Evolutionary conservation across 352 stramenopile genomes (phyloP).

Genomic region (Pythium oligandrum): DNA sequence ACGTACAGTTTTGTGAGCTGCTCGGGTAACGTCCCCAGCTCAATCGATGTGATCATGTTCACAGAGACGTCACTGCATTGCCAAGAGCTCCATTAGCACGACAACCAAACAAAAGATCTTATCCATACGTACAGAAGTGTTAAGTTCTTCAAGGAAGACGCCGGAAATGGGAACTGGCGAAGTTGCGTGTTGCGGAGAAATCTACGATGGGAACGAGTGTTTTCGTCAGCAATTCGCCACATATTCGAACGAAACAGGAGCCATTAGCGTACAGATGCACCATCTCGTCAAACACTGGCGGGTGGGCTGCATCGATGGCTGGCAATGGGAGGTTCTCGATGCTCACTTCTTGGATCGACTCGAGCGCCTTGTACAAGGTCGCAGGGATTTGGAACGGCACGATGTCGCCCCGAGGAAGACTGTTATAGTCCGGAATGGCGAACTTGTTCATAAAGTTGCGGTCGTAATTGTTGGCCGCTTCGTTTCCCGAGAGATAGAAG

Average conservation of each 20-base stretch:
- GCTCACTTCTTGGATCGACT: background rate
- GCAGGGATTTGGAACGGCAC: conserved; percentile 6
- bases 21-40: background rate
- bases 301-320: too few relatives aligned
- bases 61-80: conserved; percentile 8
- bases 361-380: background rate
- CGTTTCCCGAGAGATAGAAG: conserved; percentile 12
- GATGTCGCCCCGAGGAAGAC: conserved; percentile 3
- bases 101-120: too few relatives aligned
- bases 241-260: too few relatives aligned
- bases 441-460: too few relatives aligned
- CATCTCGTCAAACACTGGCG: background rate
- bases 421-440: background rate
- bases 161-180: conserved; percentile 7
- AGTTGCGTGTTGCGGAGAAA: conserved; percentile 14
- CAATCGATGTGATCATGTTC: conserved; percentile 3
- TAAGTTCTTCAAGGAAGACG: background rate
- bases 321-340: conserved; percentile 5
- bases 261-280: background rate
- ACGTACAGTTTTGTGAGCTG: conserved; percentile 5
- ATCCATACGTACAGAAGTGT: too few relatives aligned
- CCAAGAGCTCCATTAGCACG: background rate
- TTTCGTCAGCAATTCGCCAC: too few relatives aligned
- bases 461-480: conserved; percentile 8
- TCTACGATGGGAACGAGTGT: background rate